Evolutionary conservation across 768 basidiomycete genomes (phyloP).

Genomic region (Pleurotus tuber-regium): DNA sequence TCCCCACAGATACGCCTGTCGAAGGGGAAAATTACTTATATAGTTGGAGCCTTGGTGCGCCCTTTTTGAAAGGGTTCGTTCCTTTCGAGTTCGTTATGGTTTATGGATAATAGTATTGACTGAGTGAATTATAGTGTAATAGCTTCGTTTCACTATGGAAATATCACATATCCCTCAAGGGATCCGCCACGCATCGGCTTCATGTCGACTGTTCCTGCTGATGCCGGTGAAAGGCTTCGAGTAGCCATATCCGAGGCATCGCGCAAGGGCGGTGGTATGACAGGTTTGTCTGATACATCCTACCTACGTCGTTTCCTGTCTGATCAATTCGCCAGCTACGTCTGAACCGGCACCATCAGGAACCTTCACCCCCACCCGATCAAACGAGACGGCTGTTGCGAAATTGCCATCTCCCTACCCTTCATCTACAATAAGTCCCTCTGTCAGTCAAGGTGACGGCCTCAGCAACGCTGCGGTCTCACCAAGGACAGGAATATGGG

Average conservation of each 20-base stretch:
- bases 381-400: not conserved
- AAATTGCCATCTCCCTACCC: not conserved
- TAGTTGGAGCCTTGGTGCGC: slow-evolving; percentile 76
- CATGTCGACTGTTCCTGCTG: slow-evolving; percentile 62
- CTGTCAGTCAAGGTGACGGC: not conserved
- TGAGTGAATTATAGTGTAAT: slow-evolving; percentile 45
- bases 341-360: slow-evolving; percentile 4
- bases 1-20: slow-evolving; percentile 59
- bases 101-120: not conserved
- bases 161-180: slow-evolving; percentile 61
- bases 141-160: slow-evolving; percentile 70
- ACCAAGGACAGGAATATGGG: no score
- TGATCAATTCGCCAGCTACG: not conserved
- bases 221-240: slow-evolving; percentile 41
- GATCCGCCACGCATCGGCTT: slow-evolving; percentile 72
- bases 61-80: slow-evolving; percentile 68
- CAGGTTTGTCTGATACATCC: not conserved
- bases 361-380: not conserved
- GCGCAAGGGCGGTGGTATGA: slow-evolving; percentile 26
- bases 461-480: not conserved
- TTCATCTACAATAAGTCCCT: not conserved
- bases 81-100: slow-evolving; percentile 2
- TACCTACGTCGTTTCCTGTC: not conserved
- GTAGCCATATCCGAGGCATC: slow-evolving; percentile 30
- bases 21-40: slow-evolving; percentile 57